These are phyloP conservation scores for Starmerella roubikii DNA, from an alignment of 805 yeast genomes.

Conservation along the genomic window DNA sequence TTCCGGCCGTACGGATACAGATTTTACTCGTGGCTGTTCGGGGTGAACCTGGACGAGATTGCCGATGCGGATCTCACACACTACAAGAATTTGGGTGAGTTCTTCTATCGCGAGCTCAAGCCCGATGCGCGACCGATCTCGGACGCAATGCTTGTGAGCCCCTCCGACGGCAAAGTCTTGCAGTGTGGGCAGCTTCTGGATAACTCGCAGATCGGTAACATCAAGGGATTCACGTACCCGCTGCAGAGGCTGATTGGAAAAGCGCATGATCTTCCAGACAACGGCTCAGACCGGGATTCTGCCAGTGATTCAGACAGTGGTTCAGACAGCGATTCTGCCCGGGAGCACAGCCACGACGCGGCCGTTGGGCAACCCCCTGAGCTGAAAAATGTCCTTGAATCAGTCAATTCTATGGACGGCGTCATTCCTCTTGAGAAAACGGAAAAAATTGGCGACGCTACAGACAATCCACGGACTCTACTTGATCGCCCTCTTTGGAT, in stretches of 20 bases:
- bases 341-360: conserved; percentile 16
- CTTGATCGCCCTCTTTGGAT: conserved; percentile 6
- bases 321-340: too few relatives aligned
- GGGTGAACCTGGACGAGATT: conserved; percentile 82
- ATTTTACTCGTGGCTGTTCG: conserved; percentile 66
- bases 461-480: conserved; percentile 2
- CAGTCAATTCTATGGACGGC: conserved; percentile 56
- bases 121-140: conserved; percentile 71
- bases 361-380: conserved; percentile 57
- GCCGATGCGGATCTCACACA: conserved; percentile 63
- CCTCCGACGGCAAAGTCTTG: conserved; percentile 84
- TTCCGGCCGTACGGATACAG: conserved; percentile 67
- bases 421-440: conserved; percentile 42
- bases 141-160: conserved; percentile 58
- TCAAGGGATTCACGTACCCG: conserved; percentile 89
- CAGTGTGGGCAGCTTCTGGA: conserved; percentile 77
- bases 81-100: conserved; percentile 74
- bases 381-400: conserved; percentile 57
- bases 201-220: conserved; percentile 69
- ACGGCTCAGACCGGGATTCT: neutral
- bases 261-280: conserved; percentile 5
- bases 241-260: conserved; percentile 73
- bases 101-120: conserved; percentile 70
- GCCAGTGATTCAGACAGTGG: too few relatives aligned
- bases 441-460: conserved; percentile 26